A percentile compares a stretch with the other conserved stretches of the same genome.
phyloP scores from a whole-genome alignment of 352 stramenopile genomes.

The Aphanomyces euteiches region DNA sequence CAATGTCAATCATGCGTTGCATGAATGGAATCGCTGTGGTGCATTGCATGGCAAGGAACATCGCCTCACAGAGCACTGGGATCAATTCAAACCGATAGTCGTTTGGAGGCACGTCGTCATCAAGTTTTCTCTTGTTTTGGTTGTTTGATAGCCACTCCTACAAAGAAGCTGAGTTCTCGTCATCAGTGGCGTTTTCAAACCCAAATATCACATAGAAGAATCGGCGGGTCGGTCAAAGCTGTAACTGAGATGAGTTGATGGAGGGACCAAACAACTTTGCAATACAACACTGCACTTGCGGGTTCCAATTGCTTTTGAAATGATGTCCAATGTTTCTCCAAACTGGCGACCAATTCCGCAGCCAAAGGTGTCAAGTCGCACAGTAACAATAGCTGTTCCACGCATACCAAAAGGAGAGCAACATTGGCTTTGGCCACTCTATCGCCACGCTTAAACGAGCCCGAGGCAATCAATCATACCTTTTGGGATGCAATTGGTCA shows the following conservation, averaged over 20 bases:
- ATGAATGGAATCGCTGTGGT: neutral
- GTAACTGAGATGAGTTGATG: neutral
- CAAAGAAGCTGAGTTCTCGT: neutral
- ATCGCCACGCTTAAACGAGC: neutral
- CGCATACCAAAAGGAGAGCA: slow-evolving; percentile 7
- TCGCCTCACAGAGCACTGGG: slow-evolving; percentile 8
- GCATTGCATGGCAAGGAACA: slow-evolving; percentile 7
- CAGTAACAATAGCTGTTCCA: neutral
- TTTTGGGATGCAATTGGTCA: slow-evolving; percentile 14
- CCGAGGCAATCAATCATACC: neutral
- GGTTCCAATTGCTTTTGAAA: slow-evolving; percentile 18
- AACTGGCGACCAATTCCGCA: neutral
- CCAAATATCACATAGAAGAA: slow-evolving; percentile 1
- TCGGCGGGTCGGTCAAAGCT: neutral
- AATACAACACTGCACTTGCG: slow-evolving; percentile 1
- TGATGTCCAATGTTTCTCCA: neutral
- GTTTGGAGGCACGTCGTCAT: neutral
- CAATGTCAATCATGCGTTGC: neutral
- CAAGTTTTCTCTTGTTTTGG: slow-evolving; percentile 5
- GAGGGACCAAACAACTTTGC: slow-evolving; percentile 4
- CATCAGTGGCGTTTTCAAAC: neutral
- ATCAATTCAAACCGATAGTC: slow-evolving; percentile 1
- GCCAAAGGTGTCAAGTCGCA: slow-evolving; percentile 1
- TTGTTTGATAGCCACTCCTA: slow-evolving; percentile 3
- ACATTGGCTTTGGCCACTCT: slow-evolving; percentile 1